These are phyloP conservation scores for Calonectria pauciramosa DNA, from an alignment of 2,329 filamentous ascomycete species.

Conservation along the genomic window DNA sequence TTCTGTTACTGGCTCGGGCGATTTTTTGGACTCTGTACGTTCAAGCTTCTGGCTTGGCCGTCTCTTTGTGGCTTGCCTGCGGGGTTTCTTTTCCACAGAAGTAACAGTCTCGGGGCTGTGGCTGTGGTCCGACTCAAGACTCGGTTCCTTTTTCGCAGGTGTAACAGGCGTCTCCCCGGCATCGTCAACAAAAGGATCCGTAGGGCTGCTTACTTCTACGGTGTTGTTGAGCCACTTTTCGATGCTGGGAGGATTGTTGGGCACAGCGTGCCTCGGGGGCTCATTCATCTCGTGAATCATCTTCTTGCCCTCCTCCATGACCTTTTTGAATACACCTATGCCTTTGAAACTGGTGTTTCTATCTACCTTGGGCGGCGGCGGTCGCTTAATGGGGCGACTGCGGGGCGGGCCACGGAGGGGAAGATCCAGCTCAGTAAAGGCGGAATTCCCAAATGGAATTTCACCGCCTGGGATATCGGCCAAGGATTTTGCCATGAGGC, in stretches of 20 bases:
- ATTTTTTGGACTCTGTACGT: constrained; percentile 34
- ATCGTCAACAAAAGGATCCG: constrained; percentile 73
- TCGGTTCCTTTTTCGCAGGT: constrained; percentile 15
- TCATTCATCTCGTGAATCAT: constrained; percentile 74
- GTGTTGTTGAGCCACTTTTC: constrained; percentile 76
- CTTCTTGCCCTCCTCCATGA: constrained; percentile 74
- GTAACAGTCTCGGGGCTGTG: constrained; percentile 11
- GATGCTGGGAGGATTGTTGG: constrained; percentile 73
- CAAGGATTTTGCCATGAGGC: constrained; percentile 63
- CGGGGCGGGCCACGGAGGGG: constrained; percentile 63
- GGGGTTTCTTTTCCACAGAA: constrained; percentile 37
- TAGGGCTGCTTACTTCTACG: constrained; percentile 67
- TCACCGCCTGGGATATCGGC: constrained; percentile 67
- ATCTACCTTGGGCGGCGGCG: constrained; percentile 58
- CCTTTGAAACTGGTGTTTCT: constrained; percentile 70
- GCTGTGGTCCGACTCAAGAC: constrained; percentile 16
- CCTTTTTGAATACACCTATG: constrained; percentile 74
- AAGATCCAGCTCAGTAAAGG: constrained; percentile 75
- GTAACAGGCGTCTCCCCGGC: constrained; percentile 30
- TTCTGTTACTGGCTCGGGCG: constrained; percentile 15
- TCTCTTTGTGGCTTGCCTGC: constrained; percentile 43
- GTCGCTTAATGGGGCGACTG: constrained; percentile 51
- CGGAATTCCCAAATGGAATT: constrained; percentile 75
- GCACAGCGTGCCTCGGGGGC: constrained; percentile 61
- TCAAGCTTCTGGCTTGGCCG: constrained; percentile 40